Evolutionary conservation across 495 filamentous ascomycete species (phyloP).

Genomic region (Rostrohypoxylon terebratum): DNA sequence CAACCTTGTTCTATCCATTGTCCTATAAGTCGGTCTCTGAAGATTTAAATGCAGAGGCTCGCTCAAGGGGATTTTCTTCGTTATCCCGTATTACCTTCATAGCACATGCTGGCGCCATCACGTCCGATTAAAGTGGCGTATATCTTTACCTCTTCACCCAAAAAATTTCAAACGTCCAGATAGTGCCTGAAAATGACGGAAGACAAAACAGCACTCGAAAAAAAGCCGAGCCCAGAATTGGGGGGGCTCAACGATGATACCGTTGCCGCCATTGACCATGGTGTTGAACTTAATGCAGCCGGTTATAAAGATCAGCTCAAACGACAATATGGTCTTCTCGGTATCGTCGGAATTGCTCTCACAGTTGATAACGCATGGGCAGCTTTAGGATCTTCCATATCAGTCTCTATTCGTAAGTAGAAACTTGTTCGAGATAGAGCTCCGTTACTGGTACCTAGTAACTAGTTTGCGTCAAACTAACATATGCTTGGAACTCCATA

Average conservation of each 20-base stretch:
- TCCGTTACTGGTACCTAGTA: background rate
- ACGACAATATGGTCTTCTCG: constrained; percentile 66
- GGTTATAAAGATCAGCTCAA: constrained; percentile 68
- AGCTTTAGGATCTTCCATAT: constrained; percentile 65
- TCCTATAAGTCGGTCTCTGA: background rate
- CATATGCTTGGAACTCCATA: constrained; percentile 27
- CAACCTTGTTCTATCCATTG: background rate
- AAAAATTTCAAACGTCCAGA: background rate
- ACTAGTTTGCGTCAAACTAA: constrained; percentile 13
- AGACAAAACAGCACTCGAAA: constrained; percentile 48
- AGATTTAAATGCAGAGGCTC: background rate
- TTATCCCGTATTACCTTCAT: background rate
- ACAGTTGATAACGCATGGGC: constrained; percentile 69
- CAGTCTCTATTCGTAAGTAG: constrained; percentile 63
- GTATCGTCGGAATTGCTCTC: constrained; percentile 63
- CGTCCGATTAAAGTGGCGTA: background rate
- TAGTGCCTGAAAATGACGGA: constrained; percentile 30
- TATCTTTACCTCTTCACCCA: background rate
- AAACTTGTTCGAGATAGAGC: background rate
- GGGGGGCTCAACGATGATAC: constrained; percentile 47
- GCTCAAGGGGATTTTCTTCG: background rate
- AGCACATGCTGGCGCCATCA: background rate
- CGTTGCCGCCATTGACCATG: constrained; percentile 51
- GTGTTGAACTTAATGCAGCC: constrained; percentile 64
- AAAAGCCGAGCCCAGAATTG: constrained; percentile 47